Evolutionary conservation across 345 rosid species (phyloP).

Genomic region (Rhizophora mangle): DNA sequence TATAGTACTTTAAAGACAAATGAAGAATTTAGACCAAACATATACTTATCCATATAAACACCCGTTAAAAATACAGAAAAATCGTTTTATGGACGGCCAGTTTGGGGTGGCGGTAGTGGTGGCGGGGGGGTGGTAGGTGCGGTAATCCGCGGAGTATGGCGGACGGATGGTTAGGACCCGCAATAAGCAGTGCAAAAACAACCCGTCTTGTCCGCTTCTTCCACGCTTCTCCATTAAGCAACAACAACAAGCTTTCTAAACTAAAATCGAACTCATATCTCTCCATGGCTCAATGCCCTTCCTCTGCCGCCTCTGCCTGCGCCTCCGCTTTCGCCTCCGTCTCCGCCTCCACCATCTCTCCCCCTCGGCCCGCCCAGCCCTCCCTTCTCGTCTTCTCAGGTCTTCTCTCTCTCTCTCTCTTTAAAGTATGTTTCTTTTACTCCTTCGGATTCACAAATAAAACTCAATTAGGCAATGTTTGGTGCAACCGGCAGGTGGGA

Average conservation of each 20-base stretch:
- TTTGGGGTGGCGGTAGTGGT: background rate
- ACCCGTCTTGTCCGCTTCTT: constrained; percentile 13
- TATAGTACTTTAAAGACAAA: no score
- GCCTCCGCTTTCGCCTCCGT: background rate
- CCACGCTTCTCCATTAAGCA: constrained; percentile 9
- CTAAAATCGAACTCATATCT: background rate
- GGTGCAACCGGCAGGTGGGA: constrained; percentile 53
- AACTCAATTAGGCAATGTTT: background rate
- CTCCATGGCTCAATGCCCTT: constrained; percentile 27
- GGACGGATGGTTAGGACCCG: constrained; percentile 44
- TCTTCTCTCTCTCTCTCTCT: constrained; percentile 8
- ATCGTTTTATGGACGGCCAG: background rate
- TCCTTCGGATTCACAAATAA: background rate
- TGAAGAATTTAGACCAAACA: no score
- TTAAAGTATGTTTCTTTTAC: constrained; percentile 3
- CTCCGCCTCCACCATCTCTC: constrained; percentile 9
- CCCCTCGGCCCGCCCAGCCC: constrained; percentile 45
- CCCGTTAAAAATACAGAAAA: no score
- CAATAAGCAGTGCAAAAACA: constrained; percentile 5
- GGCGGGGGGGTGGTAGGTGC: background rate
- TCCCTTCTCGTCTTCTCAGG: constrained; percentile 94
- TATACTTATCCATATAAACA: no score
- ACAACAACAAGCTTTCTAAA: constrained; percentile 5
- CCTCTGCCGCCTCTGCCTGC: no score
- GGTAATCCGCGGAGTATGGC: constrained; percentile 52